These are phyloP conservation scores for Colletotrichum endophyticum DNA, from an alignment of 2,329 filamentous ascomycete species.

Conservation along the genomic window DNA sequence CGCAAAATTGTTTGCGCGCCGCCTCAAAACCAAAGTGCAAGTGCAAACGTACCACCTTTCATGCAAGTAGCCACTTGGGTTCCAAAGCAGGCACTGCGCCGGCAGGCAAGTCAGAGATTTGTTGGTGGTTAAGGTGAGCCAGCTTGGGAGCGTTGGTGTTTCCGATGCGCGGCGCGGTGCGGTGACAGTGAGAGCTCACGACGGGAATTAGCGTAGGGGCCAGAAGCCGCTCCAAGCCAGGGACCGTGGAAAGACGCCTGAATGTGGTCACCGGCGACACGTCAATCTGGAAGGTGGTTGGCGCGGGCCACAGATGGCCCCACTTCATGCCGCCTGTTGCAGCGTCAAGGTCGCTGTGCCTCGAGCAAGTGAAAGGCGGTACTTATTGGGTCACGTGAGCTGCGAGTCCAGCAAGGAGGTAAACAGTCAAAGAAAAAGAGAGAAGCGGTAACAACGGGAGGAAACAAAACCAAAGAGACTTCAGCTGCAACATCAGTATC, in stretches of 20 bases:
- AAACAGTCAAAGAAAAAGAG: neutral
- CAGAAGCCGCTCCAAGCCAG: neutral
- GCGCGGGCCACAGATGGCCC: neutral
- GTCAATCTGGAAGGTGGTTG: neutral
- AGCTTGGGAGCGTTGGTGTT: neutral
- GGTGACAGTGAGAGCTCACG: neutral
- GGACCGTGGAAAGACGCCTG: neutral
- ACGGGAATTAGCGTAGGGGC: neutral
- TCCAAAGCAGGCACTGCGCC: neutral
- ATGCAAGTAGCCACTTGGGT: neutral
- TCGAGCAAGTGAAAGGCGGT: neutral
- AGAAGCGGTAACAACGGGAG: neutral
- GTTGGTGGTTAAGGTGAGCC: neutral
- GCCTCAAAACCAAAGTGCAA: neutral
- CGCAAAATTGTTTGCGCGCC: conserved; percentile 5
- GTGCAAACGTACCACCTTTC: conserved; percentile 10
- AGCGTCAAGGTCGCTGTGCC: neutral
- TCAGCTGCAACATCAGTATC: neutral
- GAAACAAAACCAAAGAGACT: neutral
- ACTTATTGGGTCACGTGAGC: neutral
- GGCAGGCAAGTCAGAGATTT: neutral
- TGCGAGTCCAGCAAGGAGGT: neutral
- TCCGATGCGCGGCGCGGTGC: neutral
- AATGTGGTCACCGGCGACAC: neutral
- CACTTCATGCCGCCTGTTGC: neutral